phyloP scores from a whole-genome alignment of 352 stramenopile species.

The Pythium vanterpoolii region DNA sequence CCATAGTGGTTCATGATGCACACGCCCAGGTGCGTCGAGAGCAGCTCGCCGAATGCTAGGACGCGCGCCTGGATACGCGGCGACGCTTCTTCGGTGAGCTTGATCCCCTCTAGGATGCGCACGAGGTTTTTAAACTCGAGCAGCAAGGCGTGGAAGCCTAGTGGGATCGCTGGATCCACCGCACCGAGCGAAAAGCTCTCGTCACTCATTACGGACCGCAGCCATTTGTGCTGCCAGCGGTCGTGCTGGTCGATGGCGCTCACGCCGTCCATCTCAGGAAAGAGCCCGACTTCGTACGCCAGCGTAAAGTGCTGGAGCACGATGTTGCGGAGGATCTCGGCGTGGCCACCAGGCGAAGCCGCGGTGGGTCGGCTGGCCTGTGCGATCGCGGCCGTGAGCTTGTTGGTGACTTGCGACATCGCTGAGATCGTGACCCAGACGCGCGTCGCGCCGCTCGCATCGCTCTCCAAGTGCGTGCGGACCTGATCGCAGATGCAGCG shows the following conservation, averaged over 20 bases:
- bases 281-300: constrained; percentile 62
- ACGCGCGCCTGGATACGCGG: constrained; percentile 80
- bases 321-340: constrained; percentile 43
- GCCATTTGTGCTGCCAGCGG: constrained; percentile 58
- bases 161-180: constrained; percentile 44
- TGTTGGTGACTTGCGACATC: constrained; percentile 86
- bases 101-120: constrained; percentile 80
- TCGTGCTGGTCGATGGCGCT: constrained; percentile 44
- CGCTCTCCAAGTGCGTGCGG: constrained; percentile 41
- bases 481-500: constrained; percentile 77
- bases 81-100: constrained; percentile 86
- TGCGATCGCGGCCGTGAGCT: constrained; percentile 60
- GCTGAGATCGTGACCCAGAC: constrained; percentile 89
- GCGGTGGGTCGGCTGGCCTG: constrained; percentile 29
- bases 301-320: constrained; percentile 69
- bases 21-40: constrained; percentile 80
- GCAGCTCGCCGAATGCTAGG: constrained; percentile 80
- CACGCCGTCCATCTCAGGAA: constrained; percentile 33
- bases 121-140: constrained; percentile 80
- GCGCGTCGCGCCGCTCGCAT: constrained; percentile 27
- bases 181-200: constrained; percentile 45
- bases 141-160: constrained; percentile 54
- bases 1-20: constrained; percentile 68
- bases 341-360: constrained; percentile 26
- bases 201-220: constrained; percentile 49